Evolutionary conservation across 306 rosid species (phyloP), one percentile per base, ranked within the genome.

Genomic region (Gynostemma pentaphyllum): DNA sequence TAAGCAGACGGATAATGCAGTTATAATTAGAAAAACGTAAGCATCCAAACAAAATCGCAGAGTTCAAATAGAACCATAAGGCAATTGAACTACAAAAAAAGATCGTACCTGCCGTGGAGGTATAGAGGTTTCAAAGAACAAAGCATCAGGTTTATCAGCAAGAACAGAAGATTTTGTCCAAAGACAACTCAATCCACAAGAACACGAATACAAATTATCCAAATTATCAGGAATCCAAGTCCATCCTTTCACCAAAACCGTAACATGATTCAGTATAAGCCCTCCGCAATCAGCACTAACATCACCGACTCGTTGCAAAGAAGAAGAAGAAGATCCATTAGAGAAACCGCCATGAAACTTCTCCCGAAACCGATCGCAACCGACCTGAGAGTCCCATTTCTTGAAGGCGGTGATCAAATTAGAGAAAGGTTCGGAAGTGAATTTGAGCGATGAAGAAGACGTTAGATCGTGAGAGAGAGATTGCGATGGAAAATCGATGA

Each of bases 161-260:
- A 92, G 94, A 79, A 92, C 95, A 9, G 85, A 19, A 5, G 99
- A 88, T 32, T 92, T 92, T 59, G 95, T 84, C 99, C 99, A 92
- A 77, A 92, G 82, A 74, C 99, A 92, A 76, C 83, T 92, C 83
- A 92, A 69, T 61, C 95, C 99, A 60, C 96, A 88, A 0, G 55
- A 29, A 60, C 99, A 88, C n/a, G 88, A 79, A 45, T 92, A 92
- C 77, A 86, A 68, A 63, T 83, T 92, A 55, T 92, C 96, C 72
- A 92, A 74, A 80, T 82, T 88, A 80, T 92, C 95, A 67, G 99
- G 96, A 75, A 92, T 78, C 99, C 99, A 92, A 65, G 94, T 84
- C 96, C 96, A 86, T 45, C 88, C 85, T 81, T 88, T 92, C 19
- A 92, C 95, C 82, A 88, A 68, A 59, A 92, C 72, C 22, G 82